Evolutionary conservation across 1,139 yeast genomes (phyloP).

Genomic region (Suhomyces terraborum): DNA sequence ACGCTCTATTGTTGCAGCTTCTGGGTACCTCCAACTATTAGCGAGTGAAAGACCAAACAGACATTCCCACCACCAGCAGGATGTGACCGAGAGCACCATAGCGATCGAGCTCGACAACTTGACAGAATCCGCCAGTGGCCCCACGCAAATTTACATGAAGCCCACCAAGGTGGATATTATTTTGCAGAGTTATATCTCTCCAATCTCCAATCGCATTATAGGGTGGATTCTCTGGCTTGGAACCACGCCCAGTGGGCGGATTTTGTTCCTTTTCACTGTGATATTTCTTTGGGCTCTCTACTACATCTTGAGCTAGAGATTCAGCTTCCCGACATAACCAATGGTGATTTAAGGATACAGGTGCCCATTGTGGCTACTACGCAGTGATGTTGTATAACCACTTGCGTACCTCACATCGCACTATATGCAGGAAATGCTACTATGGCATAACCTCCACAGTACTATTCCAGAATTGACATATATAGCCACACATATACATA

Average conservation of each 20-base stretch:
- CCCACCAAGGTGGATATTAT: constrained; percentile 43
- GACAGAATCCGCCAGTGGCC: constrained; percentile 38
- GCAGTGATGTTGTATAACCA: no score
- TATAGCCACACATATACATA: no score
- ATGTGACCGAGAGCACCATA: constrained; percentile 8
- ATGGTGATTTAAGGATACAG: no score
- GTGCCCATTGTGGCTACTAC: no score
- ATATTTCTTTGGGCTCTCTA: constrained; percentile 4
- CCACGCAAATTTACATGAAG: constrained; percentile 46
- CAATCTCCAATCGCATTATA: constrained; percentile 35
- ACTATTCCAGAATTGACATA: background rate
- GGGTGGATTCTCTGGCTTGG: constrained; percentile 44
- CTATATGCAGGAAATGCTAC: constrained; percentile 1
- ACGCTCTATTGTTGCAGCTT: constrained; percentile 37
- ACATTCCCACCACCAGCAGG: constrained; percentile 22
- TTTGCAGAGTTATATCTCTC: constrained; percentile 32
- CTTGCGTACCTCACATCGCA: background rate
- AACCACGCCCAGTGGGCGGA: constrained; percentile 44
- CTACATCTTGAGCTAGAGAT: background rate
- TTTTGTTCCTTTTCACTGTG: constrained; percentile 17
- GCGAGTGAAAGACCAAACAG: constrained; percentile 30
- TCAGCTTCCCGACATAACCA: no score
- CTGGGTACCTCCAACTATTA: constrained; percentile 46
- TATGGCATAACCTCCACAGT: constrained; percentile 3
- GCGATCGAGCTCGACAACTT: constrained; percentile 10